A percentile compares a stretch with the other conserved stretches of the same genome.
Conservation (phyloP, 257 asterid genomes). For the Scutellaria barbata region DNA sequence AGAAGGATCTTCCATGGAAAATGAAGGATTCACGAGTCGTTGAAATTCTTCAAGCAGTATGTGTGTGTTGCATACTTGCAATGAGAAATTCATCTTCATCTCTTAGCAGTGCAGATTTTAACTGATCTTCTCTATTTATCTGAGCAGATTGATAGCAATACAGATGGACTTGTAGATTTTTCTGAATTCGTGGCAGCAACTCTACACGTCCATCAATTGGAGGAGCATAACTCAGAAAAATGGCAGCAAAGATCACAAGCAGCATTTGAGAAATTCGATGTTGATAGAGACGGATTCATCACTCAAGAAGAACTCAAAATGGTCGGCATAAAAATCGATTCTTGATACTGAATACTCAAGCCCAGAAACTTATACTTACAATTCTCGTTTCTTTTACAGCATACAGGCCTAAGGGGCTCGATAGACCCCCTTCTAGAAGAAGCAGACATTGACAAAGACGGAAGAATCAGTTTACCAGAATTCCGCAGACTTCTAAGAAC, state of each 20-base stretch:
- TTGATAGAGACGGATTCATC: slow-evolving; percentile 88
- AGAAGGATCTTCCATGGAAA: slow-evolving; percentile 98
- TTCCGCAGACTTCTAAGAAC: slow-evolving; percentile 93
- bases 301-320: slow-evolving; percentile 90
- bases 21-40: slow-evolving; percentile 91
- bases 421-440: slow-evolving; percentile 89
- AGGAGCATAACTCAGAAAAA: slow-evolving; percentile 81
- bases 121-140: slow-evolving; percentile 21
- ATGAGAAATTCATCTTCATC: not conserved
- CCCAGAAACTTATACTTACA: not conserved
- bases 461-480: slow-evolving; percentile 87
- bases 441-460: slow-evolving; percentile 97
- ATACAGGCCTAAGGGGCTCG: slow-evolving; percentile 79
- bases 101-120: not conserved
- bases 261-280: slow-evolving; percentile 94
- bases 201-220: slow-evolving; percentile 88
- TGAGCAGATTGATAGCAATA: slow-evolving; percentile 89
- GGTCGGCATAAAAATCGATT: slow-evolving; percentile 50
- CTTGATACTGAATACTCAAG: not conserved
- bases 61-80: slow-evolving; percentile 24
- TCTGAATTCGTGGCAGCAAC: slow-evolving; percentile 97
- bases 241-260: slow-evolving; percentile 86
- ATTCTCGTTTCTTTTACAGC: slow-evolving; percentile 48
- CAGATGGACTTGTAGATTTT: slow-evolving; percentile 97
- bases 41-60: slow-evolving; percentile 98